Conservation (phyloP, 75 land plant genomes). For the Chamaecyparis obtusa region DNA sequence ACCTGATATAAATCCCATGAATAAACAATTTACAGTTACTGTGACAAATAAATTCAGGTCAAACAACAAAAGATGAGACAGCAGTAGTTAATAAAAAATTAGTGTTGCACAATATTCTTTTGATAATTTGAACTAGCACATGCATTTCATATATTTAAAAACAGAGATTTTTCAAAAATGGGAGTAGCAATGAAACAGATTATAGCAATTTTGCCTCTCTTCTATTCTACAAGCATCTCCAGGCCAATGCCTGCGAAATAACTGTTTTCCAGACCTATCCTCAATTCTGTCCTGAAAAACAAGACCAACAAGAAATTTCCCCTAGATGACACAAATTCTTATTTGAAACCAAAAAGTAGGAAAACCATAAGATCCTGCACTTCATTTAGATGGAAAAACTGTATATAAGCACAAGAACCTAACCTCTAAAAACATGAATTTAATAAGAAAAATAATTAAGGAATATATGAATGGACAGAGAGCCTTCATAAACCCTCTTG, state of each 20-base stretch:
- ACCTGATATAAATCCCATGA: conserved; percentile 43
- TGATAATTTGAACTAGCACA: neutral
- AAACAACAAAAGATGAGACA: conserved; percentile 12
- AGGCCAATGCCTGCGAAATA: neutral
- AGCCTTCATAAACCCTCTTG: neutral
- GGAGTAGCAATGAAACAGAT: neutral
- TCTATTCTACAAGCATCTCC: neutral
- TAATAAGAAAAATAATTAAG: neutral
- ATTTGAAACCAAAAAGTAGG: neutral
- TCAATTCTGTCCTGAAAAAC: neutral
- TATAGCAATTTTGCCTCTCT: neutral
- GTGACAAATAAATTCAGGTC: neutral
- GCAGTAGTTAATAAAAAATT: neutral
- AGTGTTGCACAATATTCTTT: neutral
- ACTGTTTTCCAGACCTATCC: neutral
- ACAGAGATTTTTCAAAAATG: neutral
- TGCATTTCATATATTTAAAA: neutral
- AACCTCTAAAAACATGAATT: neutral
- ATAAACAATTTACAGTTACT: neutral
- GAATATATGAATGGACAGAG: neutral
- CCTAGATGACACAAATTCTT: neutral
- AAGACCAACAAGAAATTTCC: neutral
- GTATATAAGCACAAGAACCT: neutral
- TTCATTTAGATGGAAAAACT: neutral
- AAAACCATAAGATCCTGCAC: neutral